These are phyloP conservation scores for Capsicum baccatum DNA, from an alignment of 257 asterid species.

Conservation along the genomic window DNA sequence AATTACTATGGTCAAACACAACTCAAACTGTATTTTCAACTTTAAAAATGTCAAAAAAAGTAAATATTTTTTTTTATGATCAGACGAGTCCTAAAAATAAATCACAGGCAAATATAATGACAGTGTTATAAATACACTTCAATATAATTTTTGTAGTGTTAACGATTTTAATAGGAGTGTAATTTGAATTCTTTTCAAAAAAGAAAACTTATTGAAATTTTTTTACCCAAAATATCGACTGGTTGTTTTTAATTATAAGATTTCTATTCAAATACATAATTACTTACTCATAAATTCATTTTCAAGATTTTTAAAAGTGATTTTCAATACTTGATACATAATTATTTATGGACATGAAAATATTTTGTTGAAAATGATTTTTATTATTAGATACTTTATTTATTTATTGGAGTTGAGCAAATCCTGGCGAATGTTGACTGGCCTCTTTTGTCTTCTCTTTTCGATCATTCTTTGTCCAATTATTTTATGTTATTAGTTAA, in stretches of 20 bases:
- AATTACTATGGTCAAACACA: too few species aligned
- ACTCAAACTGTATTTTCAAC: too few species aligned
- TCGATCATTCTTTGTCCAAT: too few species aligned
- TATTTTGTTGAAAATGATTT: not conserved
- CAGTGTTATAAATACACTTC: too few species aligned
- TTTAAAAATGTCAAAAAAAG: too few species aligned
- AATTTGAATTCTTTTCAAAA: too few species aligned
- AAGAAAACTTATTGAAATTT: not conserved
- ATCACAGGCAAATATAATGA: too few species aligned
- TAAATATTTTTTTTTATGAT: too few species aligned
- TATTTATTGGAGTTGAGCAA: not conserved
- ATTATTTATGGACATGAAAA: not conserved
- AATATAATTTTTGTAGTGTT: too few species aligned
- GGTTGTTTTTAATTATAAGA: not conserved
- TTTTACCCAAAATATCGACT: not conserved
- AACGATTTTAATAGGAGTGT: too few species aligned
- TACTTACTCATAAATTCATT: not conserved
- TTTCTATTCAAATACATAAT: not conserved
- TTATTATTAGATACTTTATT: not conserved
- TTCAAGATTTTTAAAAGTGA: not conserved
- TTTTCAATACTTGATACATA: not conserved
- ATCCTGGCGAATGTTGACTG: not conserved
- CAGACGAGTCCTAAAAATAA: too few species aligned
- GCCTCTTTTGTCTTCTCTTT: not conserved
- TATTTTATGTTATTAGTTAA: too few species aligned